Evolutionary conservation across 768 basidiomycete species (phyloP), one percentile per base, ranked within the genome.

Genomic region (Tricholomella constricta): DNA sequence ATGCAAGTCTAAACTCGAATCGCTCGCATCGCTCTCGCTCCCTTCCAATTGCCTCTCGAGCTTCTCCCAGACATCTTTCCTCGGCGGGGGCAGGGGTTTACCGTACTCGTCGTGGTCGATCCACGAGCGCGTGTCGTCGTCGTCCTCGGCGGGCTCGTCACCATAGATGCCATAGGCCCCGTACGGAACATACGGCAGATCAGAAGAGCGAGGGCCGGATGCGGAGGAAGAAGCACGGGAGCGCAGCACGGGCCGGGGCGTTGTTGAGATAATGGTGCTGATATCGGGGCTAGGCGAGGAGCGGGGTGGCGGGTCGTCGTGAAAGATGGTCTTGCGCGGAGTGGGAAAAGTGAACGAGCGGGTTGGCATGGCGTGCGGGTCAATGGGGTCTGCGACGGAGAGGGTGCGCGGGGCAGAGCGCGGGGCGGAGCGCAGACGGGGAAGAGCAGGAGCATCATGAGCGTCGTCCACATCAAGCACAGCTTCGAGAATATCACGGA

Each of bases 1-100:
- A 59, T 86, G 85, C 27, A 88, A 61, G 68, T 88, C 86, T 45
- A 87, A 63, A 65, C 83, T 84, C 15, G 84, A 86, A 69, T 80
- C 81, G 22, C 71, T 69, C 1, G 54, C 76, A 9, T 65, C 72
- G 4, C 38, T 23, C 1, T 48, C 45, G 7, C 12, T 43, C 6
- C 66, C 68, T 29, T 66, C 71, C 42, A 62, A 26, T 45, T 60
- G 45, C 34, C 57, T 26, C 27, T 57, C 56, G 23, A 59, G n/a
- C 12, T 51, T 63, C 22, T 60, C 65, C 23, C 58, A 34, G 45
- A 61, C 65, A 32, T 65, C 40, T 22, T 57, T 52, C 20, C 3
- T 42, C 48, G n/a, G 11, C 14, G 4, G 4, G 31, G 42, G 27
- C n/a, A 45, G 17, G 12, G 57, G 56, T 11, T 52, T 27, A 10